Percentiles rank a stretch among this genome's conserved stretches.
Evolutionary conservation across 352 stramenopile species (phyloP).

Genomic region (Phytophthora sojae): DNA sequence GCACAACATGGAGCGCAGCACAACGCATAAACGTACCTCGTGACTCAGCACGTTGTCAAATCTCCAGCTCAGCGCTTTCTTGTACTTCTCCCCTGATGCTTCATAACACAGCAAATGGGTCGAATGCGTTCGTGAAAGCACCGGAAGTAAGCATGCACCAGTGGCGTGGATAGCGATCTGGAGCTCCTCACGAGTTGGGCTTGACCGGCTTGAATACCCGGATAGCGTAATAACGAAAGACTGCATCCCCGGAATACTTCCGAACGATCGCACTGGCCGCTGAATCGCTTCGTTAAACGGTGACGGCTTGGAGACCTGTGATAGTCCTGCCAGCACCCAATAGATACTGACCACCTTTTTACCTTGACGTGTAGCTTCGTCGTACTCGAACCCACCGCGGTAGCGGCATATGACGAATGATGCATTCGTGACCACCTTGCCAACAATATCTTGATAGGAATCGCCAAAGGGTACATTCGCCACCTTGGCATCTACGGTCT

Average conservation of each 20-base stretch:
- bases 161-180: constrained; percentile 86
- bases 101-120: constrained; percentile 86
- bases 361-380: constrained; percentile 70
- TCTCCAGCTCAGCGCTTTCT: constrained; percentile 83
- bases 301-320: constrained; percentile 39
- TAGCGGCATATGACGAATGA: constrained; percentile 88
- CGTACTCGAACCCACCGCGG: constrained; percentile 81
- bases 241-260: constrained; percentile 80
- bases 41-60: constrained; percentile 84
- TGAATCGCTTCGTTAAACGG: constrained; percentile 63
- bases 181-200: constrained; percentile 80
- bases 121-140: constrained; percentile 83
- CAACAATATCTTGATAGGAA: constrained; percentile 80
- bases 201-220: constrained; percentile 80
- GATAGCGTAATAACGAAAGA: constrained; percentile 86
- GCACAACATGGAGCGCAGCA: neutral
- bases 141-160: constrained; percentile 84
- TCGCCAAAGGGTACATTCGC: constrained; percentile 77
- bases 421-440: constrained; percentile 80
- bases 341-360: constrained; percentile 86
- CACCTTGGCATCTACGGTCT: constrained; percentile 78
- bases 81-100: constrained; percentile 84
- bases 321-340: constrained; percentile 73
- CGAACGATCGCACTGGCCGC: constrained; percentile 66
- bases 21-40: constrained; percentile 53